Conservation (phyloP, 139 green algal species). For the Volvox reticuliferus region DNA sequence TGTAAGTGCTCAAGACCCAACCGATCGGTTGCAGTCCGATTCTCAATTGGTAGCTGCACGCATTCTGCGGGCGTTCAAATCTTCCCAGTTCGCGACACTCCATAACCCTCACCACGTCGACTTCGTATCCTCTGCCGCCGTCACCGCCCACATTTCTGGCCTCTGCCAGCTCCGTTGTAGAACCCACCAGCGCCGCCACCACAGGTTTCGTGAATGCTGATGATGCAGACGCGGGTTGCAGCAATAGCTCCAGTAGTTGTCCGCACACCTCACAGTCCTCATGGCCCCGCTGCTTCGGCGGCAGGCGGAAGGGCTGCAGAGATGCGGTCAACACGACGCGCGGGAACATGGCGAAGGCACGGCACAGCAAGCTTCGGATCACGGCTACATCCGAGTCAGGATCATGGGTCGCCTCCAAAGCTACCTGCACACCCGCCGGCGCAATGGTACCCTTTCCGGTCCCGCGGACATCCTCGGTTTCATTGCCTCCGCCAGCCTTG, state of each 20-base stretch:
- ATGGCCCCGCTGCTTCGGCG: neutral
- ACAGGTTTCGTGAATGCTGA: neutral
- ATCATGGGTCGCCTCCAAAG: neutral
- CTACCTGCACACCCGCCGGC: neutral
- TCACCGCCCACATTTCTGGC: neutral
- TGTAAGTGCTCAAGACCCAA: too few relatives aligned
- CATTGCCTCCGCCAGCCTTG: neutral
- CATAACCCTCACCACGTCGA: neutral
- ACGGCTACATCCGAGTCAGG: conserved; percentile 7
- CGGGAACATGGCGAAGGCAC: conserved; percentile 40
- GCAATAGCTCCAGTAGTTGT: conserved; percentile 20
- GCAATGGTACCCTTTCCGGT: neutral
- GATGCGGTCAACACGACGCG: conserved; percentile 60
- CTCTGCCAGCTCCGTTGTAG: neutral
- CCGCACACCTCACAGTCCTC: neutral
- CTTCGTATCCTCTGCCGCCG: neutral
- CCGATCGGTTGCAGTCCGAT: too few relatives aligned
- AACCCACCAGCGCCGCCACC: neutral
- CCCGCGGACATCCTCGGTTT: neutral
- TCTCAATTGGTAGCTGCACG: too few relatives aligned
- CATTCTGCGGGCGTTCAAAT: too few relatives aligned
- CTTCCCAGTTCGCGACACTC: too few relatives aligned
- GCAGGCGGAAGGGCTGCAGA: conserved; percentile 52
- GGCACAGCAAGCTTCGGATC: neutral
- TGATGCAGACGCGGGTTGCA: neutral